phyloP scores from a whole-genome alignment of 2,329 filamentous ascomycete species.

The Blumeria hordei region DNA sequence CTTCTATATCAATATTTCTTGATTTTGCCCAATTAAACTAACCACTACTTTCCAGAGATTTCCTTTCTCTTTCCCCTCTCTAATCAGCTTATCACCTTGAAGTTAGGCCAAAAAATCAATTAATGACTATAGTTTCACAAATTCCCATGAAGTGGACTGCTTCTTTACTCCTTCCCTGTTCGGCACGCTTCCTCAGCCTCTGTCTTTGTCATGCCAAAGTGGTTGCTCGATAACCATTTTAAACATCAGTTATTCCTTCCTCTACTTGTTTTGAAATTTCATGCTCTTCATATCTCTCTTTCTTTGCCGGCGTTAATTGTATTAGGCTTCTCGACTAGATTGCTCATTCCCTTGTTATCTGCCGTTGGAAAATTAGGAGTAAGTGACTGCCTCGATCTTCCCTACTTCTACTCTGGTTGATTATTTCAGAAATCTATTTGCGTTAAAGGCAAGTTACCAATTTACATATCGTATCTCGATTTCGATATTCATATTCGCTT shows the following conservation, averaged over 20 bases:
- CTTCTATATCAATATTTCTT: too few species aligned
- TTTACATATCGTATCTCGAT: neutral
- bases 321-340: conserved; percentile 7
- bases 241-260: neutral
- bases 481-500: neutral
- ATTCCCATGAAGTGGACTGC: too few species aligned
- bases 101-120: too few species aligned
- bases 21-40: too few species aligned
- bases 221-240: neutral
- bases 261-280: neutral
- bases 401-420: neutral
- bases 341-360: conserved; percentile 9
- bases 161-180: neutral
- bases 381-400: conserved; percentile 2
- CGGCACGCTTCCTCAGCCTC: neutral
- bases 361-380: neutral
- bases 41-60: too few species aligned
- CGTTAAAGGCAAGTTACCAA: conserved; percentile 1
- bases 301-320: conserved; percentile 6
- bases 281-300: conserved; percentile 4
- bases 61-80: too few species aligned
- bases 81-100: too few species aligned
- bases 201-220: neutral
- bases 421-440: neutral
- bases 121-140: too few species aligned